A percentile compares a stretch with the other conserved stretches of the same genome.
Evolutionary conservation across 2,329 filamentous ascomycete genomes (phyloP).

Genomic region (Dendryphion nanum): DNA sequence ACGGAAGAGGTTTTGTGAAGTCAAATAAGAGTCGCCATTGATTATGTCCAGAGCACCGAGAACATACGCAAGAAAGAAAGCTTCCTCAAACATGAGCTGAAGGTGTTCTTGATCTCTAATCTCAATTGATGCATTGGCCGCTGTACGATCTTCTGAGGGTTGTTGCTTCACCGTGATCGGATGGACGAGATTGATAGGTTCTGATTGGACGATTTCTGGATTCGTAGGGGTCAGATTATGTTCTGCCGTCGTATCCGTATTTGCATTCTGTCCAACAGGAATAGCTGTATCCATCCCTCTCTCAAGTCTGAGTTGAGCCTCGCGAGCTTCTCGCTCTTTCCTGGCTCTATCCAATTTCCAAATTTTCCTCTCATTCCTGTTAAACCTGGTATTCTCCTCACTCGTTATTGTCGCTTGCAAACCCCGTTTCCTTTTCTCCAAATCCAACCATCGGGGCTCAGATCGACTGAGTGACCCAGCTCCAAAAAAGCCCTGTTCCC

Average conservation of each 20-base stretch:
- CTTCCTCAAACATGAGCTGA: constrained; percentile 87
- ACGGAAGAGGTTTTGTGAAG: constrained; percentile 46
- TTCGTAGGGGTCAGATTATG: background rate
- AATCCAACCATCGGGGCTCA: constrained; percentile 88
- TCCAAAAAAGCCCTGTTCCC: constrained; percentile 97
- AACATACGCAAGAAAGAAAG: constrained; percentile 83
- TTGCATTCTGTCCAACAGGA: background rate
- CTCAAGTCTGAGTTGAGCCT: constrained; percentile 64
- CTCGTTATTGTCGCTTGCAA: constrained; percentile 67
- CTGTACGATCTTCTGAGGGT: background rate
- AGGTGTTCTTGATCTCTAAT: constrained; percentile 69
- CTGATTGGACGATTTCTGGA: no score
- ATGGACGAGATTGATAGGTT: background rate
- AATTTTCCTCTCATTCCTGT: constrained; percentile 76
- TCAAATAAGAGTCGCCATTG: constrained; percentile 46
- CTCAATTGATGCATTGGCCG: constrained; percentile 5
- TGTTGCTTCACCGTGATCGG: background rate
- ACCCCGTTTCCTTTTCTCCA: constrained; percentile 72
- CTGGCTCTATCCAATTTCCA: constrained; percentile 92
- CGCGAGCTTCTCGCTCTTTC: constrained; percentile 79
- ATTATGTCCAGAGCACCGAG: constrained; percentile 69
- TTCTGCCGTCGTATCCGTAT: background rate
- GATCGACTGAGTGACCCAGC: constrained; percentile 91
- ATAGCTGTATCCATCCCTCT: constrained; percentile 12
- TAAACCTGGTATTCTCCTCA: constrained; percentile 73